A percentile compares a stretch with the other conserved stretches of the same genome.
These are phyloP conservation scores for Leonotis leonurus DNA, from an alignment of 257 asterid species.

Conservation along the genomic window DNA sequence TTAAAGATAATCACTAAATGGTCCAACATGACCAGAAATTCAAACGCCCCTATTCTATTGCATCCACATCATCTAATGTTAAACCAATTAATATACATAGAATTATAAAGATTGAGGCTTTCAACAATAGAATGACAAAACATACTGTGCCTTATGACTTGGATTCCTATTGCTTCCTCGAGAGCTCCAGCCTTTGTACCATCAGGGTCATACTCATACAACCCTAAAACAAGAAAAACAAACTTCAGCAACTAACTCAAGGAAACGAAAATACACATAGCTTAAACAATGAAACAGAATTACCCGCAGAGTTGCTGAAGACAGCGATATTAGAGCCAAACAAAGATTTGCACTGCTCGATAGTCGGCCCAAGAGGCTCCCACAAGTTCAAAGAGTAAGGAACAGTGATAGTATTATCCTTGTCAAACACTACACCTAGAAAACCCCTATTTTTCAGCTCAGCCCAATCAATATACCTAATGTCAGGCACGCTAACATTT, in stretches of 20 bases:
- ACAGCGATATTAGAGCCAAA: conserved; percentile 77
- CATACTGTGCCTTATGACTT: conserved; percentile 78
- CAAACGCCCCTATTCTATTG: background rate
- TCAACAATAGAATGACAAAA: conserved; percentile 2
- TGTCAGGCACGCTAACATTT: conserved; percentile 67
- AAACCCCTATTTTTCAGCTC: conserved; percentile 79
- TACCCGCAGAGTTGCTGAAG: conserved; percentile 94
- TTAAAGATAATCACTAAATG: background rate
- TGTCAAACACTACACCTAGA: conserved; percentile 87
- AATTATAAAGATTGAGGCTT: background rate
- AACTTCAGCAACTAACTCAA: conserved; percentile 5
- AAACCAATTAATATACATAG: background rate
- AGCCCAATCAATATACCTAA: conserved; percentile 72
- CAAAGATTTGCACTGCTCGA: conserved; percentile 61
- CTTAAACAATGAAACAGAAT: background rate
- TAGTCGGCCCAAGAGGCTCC: conserved; percentile 63
- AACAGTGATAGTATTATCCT: conserved; percentile 84
- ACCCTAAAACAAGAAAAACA: conserved; percentile 34
- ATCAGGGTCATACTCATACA: conserved; percentile 79
- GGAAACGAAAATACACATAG: background rate
- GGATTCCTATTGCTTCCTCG: conserved; percentile 76
- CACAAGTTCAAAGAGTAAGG: conserved; percentile 89
- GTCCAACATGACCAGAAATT: conserved; percentile 1
- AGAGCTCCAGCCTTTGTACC: conserved; percentile 69
- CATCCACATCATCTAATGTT: background rate